A percentile compares a stretch with the other conserved stretches of the same genome.
phyloP scores from a whole-genome alignment of 2,329 filamentous ascomycete genomes.

The Penicillium sp. region DNA sequence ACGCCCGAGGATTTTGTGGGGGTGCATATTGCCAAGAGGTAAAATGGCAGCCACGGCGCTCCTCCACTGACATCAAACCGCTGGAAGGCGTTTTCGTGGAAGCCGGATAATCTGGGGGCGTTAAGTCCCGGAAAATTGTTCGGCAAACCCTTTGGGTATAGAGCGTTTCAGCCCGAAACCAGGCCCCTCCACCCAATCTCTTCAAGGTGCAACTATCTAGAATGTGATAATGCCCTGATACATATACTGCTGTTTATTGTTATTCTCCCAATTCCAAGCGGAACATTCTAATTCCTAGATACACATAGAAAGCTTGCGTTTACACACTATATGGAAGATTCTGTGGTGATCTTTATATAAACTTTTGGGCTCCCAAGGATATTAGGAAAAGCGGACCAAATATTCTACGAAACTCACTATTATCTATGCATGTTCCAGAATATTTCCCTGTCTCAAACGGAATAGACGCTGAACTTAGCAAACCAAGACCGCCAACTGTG shows the following conservation, averaged over 20 bases:
- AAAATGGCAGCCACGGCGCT: constrained; percentile 7
- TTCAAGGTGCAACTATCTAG: too few species aligned
- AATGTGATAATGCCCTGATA: background rate
- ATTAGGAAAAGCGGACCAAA: too few species aligned
- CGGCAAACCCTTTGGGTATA: constrained; percentile 11
- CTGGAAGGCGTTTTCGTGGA: constrained; percentile 1
- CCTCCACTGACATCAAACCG: constrained; percentile 4
- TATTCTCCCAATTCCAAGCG: background rate
- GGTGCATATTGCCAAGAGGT: constrained; percentile 9
- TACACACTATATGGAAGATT: background rate
- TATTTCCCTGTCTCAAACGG: background rate
- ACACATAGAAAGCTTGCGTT: background rate
- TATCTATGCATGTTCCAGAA: background rate
- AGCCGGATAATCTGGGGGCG: background rate
- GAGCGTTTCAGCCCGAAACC: constrained; percentile 20
- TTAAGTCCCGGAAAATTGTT: constrained; percentile 2
- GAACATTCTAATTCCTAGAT: background rate
- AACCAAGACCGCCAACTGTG: background rate
- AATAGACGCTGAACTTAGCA: background rate
- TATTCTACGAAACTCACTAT: too few species aligned
- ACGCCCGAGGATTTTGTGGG: constrained; percentile 2
- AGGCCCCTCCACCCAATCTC: too few species aligned
- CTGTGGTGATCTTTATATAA: background rate
- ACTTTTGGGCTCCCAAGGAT: background rate
- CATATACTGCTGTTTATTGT: background rate